Percentiles rank a stretch among this genome's conserved stretches.
phyloP scores from a whole-genome alignment of 1,284 basidiomycete genomes.

The Porogramme epimiltina region DNA sequence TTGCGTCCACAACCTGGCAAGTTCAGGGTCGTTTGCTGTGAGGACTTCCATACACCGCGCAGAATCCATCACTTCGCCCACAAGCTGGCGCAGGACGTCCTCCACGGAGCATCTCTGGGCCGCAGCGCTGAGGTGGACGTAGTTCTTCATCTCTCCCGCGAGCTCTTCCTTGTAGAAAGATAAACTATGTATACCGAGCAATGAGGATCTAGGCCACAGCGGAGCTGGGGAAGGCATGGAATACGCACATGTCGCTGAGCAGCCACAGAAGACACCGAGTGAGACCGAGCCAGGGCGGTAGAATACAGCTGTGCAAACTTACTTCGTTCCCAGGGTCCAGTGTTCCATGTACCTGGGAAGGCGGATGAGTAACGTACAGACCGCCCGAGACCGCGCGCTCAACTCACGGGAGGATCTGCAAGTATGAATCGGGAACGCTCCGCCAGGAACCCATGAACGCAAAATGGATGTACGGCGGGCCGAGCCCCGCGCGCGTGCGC shows the following conservation, averaged over 20 bases:
- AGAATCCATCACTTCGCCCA: slow-evolving; percentile 8
- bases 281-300: not conserved
- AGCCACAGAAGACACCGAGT: too few relatives aligned
- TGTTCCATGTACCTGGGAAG: slow-evolving; percentile 18
- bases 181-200: not conserved
- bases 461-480: slow-evolving; percentile 19
- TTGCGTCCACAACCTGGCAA: slow-evolving; percentile 5
- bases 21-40: not conserved
- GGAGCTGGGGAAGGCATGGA: not conserved
- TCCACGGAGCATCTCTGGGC: slow-evolving; percentile 6
- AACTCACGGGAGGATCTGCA: slow-evolving; percentile 19
- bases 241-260: slow-evolving; percentile 9
- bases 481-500: slow-evolving; percentile 16
- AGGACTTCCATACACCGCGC: slow-evolving; percentile 3
- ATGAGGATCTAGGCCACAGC: not conserved
- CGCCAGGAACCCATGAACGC: slow-evolving; percentile 15
- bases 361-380: not conserved
- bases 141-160: slow-evolving; percentile 14
- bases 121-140: slow-evolving; percentile 11
- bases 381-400: not conserved
- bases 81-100: slow-evolving; percentile 1
- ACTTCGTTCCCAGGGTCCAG: slow-evolving; percentile 19
- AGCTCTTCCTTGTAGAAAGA: slow-evolving; percentile 19
- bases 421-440: slow-evolving; percentile 11
- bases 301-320: slow-evolving; percentile 1